A percentile compares a stretch with the other conserved stretches of the same genome.
phyloP scores from a whole-genome alignment of 768 basidiomycete genomes.

The Xerocomellus amylosporus region DNA sequence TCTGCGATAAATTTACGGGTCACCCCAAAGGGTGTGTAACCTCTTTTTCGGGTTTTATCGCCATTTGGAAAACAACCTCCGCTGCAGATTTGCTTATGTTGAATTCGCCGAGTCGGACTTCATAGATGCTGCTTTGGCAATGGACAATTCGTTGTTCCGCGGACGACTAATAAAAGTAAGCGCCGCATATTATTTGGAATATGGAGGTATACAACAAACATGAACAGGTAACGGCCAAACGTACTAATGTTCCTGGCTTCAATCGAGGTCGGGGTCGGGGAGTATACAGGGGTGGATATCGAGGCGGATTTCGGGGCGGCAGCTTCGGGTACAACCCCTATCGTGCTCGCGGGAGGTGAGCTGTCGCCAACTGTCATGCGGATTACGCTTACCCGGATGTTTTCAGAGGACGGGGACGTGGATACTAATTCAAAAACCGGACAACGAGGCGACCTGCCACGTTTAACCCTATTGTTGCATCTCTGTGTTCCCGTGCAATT shows the following conservation, averaged over 20 bases:
- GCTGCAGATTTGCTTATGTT: conserved; percentile 88
- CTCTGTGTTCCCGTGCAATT: conserved; percentile 10
- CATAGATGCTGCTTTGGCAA: conserved; percentile 84
- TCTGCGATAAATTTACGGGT: conserved; percentile 99
- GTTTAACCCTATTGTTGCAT: conserved; percentile 6
- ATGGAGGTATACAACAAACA: background rate
- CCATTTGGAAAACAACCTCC: conserved; percentile 8
- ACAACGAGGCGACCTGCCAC: conserved; percentile 18
- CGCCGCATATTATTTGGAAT: background rate
- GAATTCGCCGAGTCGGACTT: conserved; percentile 94
- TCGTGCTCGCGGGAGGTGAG: conserved; percentile 72
- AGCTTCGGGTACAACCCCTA: conserved; percentile 54
- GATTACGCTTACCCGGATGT: conserved; percentile 4
- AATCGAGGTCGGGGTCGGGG: conserved; percentile 80
- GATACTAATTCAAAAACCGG: conserved; percentile 40
- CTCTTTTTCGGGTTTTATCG: conserved; percentile 13
- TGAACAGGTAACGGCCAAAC: conserved; percentile 86
- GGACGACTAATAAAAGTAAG: conserved; percentile 88
- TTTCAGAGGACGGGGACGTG: conserved; percentile 72
- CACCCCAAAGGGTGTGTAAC: conserved; percentile 89
- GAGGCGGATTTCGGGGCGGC: conserved; percentile 60
- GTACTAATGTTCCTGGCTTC: conserved; percentile 94
- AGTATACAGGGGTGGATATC: conserved; percentile 54
- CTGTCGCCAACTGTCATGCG: conserved; percentile 11
- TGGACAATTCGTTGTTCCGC: conserved; percentile 96